Conservation (phyloP, 306 rosid genomes). For the Gynostemma pentaphyllum region DNA sequence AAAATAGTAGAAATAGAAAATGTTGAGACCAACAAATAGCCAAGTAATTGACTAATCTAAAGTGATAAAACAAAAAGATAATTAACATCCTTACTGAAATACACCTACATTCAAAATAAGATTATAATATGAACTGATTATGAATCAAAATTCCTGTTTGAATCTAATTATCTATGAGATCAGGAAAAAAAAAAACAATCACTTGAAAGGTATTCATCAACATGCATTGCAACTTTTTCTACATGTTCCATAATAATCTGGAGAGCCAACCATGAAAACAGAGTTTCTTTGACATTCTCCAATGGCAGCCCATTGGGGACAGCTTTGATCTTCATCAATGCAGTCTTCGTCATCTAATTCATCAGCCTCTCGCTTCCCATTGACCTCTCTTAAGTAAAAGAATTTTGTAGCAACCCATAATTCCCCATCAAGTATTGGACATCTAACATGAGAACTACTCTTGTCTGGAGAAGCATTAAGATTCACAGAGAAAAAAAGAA, state of each 20-base stretch:
- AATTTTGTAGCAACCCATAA: constrained; percentile 64
- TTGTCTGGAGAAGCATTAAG: constrained; percentile 46
- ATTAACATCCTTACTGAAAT: no score
- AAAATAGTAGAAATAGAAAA: no score
- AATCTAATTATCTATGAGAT: neutral
- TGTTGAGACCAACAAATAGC: no score
- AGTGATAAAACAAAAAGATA: no score
- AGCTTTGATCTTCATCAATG: constrained; percentile 47
- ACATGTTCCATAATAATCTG: constrained; percentile 88
- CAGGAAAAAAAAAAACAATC: neutral
- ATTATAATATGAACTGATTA: neutral
- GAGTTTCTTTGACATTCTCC: constrained; percentile 80
- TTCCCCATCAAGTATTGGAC: constrained; percentile 59
- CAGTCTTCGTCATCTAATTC: constrained; percentile 35
- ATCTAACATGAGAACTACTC: constrained; percentile 52
- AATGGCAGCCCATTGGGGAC: constrained; percentile 55
- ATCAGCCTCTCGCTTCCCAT: constrained; percentile 15
- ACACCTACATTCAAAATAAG: neutral
- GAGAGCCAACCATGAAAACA: constrained; percentile 79
- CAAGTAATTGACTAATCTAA: no score
- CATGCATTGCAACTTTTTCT: constrained; percentile 75
- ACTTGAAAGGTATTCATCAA: constrained; percentile 17
- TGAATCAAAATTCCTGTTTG: neutral
- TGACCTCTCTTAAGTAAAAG: constrained; percentile 34
- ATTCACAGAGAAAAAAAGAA: constrained; percentile 54